These are phyloP conservation scores for Termitomyces sp. DNA, from an alignment of 768 basidiomycete species.

Conservation along the genomic window DNA sequence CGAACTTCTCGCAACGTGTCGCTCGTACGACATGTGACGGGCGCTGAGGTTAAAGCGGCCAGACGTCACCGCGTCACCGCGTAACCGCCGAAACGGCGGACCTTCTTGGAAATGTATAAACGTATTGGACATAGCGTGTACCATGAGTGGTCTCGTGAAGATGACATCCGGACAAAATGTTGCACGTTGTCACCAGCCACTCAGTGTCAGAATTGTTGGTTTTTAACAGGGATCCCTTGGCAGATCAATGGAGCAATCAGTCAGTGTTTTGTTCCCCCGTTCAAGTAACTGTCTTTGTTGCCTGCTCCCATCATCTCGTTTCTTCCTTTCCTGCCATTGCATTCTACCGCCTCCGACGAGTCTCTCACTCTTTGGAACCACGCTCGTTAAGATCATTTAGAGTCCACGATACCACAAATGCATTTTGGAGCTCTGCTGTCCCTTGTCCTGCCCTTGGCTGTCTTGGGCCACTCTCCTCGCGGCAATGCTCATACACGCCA, in stretches of 20 bases:
- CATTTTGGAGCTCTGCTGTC: conserved; percentile 28
- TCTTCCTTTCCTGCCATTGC: not conserved
- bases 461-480: conserved; percentile 32
- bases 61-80: too few species aligned
- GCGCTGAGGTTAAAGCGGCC: too few species aligned
- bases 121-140: conserved; percentile 6
- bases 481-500: conserved; percentile 33
- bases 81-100: too few species aligned
- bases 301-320: conserved; percentile 7
- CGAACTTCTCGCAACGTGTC: too few species aligned
- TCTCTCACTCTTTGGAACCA: conserved; percentile 17
- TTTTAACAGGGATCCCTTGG: conserved; percentile 2
- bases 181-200: not conserved
- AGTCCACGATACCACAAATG: conserved; percentile 21
- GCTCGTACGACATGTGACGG: too few species aligned
- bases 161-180: not conserved
- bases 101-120: too few species aligned
- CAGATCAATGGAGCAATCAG: conserved; percentile 12
- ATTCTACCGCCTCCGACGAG: not conserved
- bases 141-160: not conserved
- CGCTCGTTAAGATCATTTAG: conserved; percentile 15
- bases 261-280: not conserved
- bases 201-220: not conserved
- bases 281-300: conserved; percentile 7
- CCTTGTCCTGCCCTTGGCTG: conserved; percentile 35